These are phyloP conservation scores for Fusarium pseudonygamai DNA, from an alignment of 2,329 filamentous ascomycete genomes.

Conservation along the genomic window DNA sequence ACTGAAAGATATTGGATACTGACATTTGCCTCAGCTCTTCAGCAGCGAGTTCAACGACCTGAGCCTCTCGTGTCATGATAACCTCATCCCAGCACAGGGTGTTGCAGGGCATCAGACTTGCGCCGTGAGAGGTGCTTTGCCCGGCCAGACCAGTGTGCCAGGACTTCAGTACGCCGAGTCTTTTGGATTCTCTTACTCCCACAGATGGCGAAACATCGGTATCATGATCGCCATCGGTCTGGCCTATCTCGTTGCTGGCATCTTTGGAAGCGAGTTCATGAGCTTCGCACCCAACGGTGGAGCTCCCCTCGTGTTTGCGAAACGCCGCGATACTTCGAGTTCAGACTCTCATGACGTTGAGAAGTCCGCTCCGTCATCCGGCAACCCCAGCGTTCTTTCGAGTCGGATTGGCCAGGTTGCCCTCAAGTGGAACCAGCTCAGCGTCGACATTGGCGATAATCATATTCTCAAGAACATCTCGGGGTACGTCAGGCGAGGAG, in stretches of 20 bases:
- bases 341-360: background rate
- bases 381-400: background rate
- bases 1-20: rapidly evolving
- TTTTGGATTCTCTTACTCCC: background rate
- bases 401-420: background rate
- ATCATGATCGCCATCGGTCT: background rate
- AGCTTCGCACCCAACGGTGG: background rate
- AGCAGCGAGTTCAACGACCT: background rate
- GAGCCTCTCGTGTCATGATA: background rate
- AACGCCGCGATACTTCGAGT: background rate
- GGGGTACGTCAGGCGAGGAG: background rate
- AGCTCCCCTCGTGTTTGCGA: background rate
- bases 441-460: background rate
- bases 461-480: background rate
- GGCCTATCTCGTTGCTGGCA: background rate
- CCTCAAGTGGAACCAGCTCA: background rate
- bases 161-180: background rate
- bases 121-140: background rate
- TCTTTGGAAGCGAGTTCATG: background rate
- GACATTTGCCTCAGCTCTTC: background rate
- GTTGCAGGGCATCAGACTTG: background rate
- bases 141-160: background rate
- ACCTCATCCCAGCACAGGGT: background rate
- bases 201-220: background rate
- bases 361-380: background rate